Base-by-base conservation (phyloP, 2,329 filamentous ascomycete genomes). In the Emergomyces orientalis region DNA sequence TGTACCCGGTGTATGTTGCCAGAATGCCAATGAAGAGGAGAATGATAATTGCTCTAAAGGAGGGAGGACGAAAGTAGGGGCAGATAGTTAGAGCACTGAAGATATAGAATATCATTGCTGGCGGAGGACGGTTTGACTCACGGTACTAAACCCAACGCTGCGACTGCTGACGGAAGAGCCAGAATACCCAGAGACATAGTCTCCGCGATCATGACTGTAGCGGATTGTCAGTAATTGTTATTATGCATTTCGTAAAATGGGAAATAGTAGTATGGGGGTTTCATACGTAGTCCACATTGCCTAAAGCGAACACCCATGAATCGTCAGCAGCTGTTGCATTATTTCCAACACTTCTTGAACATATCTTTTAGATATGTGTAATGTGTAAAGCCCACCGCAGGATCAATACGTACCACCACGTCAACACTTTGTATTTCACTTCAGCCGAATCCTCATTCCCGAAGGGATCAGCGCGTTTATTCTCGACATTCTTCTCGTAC, bases 1-100 rank as follows among this genome's bases (percentile, higher is more conserved):
- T 78, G 67, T 81, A 85, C 55, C 84, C 83, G 1, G 83, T 85
- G 69, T 86, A 86, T n/a, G 80, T 83, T 1, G 84, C 78, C 9
- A 86, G 70, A 32, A 82, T 60, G 30, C 84, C 83, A 13, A 86
- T 73, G 25, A 76, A 69, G 59, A 85, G 65, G 55, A 84, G 79
- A 43, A 85, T 73, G 58, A 86, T 76, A 17, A 84, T 70, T 14
- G 82, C 81, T 13, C 77, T 79, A 41, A 27, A 14, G 22, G 1
- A 32, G 30, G 60, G 34, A 39, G 62, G 49, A 65, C 62, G 43
- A 32, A n/a, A n/a, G n/a, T n/a, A n/a, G n/a, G n/a, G n/a, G n/a
- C n/a, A n/a, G n/a, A 27, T 57, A 32, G 27, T 51, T 55, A 51
- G 32, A 14, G 25, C 17, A 43, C 63, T 52, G 1, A 61, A 65